phyloP scores from a whole-genome alignment of 2,329 filamentous ascomycete species.

The Fusarium sp. region DNA sequence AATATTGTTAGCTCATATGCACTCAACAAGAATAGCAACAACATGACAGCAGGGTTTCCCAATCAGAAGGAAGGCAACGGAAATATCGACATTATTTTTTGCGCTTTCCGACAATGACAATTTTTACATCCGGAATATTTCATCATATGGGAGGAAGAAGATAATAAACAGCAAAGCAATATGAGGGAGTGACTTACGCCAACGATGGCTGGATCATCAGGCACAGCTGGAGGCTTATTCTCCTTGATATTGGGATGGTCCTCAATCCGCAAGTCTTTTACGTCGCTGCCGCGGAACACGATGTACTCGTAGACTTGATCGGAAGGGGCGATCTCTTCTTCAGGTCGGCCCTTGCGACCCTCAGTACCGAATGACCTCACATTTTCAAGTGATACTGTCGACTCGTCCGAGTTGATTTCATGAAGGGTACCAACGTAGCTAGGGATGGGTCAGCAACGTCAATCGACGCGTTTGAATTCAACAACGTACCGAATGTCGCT shows the following conservation, averaged over 20 bases:
- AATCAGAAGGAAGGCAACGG: conserved; percentile 99
- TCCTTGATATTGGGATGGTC: conserved; percentile 80
- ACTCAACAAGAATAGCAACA: conserved; percentile 41
- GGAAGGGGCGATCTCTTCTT: conserved; percentile 85
- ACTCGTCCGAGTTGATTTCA: conserved; percentile 97
- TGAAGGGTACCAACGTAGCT: conserved; percentile 97
- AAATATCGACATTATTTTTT: conserved; percentile 96
- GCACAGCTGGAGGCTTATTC: conserved; percentile 79
- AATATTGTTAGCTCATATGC: conserved; percentile 42
- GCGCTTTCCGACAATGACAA: conserved; percentile 86
- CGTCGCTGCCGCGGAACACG: conserved; percentile 96
- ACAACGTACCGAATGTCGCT: conserved; percentile 89
- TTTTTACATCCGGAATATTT: conserved; percentile 98
- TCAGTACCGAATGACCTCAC: conserved; percentile 95
- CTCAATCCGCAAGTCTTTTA: conserved; percentile 96
- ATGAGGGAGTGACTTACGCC: conserved; percentile 77
- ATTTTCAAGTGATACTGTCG: conserved; percentile 96
- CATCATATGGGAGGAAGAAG: conserved; percentile 73
- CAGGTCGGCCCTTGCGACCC: conserved; percentile 80
- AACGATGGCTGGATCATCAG: conserved; percentile 95
- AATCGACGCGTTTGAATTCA: conserved; percentile 6
- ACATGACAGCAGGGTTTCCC: conserved; percentile 25
- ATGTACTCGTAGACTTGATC: conserved; percentile 98
- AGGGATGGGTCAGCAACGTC: conserved; percentile 50
- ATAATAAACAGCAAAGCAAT: conserved; percentile 12